phyloP scores from a whole-genome alignment of 306 rosid species.

The Morella rubra region DNA sequence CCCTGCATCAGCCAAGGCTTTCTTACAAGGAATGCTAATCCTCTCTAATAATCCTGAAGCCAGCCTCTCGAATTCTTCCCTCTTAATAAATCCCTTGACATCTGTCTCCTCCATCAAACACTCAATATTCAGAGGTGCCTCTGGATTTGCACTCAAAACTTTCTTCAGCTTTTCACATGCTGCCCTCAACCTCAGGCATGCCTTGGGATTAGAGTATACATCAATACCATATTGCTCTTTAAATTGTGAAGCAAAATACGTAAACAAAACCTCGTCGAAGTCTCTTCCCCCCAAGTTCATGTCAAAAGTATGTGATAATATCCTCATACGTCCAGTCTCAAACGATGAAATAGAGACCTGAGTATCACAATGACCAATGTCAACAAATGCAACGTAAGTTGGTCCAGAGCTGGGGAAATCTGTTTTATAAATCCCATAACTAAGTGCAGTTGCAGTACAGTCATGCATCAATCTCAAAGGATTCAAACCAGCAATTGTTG shows the following conservation, averaged over 20 bases:
- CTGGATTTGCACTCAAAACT: constrained; percentile 91
- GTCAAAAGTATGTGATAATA: constrained; percentile 70
- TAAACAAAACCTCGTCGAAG: constrained; percentile 75
- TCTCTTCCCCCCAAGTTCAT: constrained; percentile 76
- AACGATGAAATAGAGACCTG: constrained; percentile 73
- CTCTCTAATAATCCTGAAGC: constrained; percentile 64
- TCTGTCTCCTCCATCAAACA: constrained; percentile 99
- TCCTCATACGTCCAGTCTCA: constrained; percentile 66
- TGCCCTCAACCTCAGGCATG: constrained; percentile 66
- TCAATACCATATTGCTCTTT: constrained; percentile 62
- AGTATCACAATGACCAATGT: constrained; percentile 87
- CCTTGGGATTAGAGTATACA: constrained; percentile 70
- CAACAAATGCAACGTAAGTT: constrained; percentile 64
- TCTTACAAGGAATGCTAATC: constrained; percentile 65
- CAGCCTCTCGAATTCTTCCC: constrained; percentile 92
- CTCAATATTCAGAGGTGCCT: constrained; percentile 93
- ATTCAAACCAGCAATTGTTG: constrained; percentile 76
- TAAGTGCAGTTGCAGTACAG: constrained; percentile 93
- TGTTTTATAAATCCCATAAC: constrained; percentile 78
- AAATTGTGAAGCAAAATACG: constrained; percentile 65
- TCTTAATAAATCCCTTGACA: constrained; percentile 80
- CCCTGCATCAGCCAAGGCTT: constrained; percentile 67
- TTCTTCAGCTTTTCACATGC: constrained; percentile 96
- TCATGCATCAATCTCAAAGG: constrained; percentile 92
- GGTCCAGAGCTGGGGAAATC: constrained; percentile 45